These are phyloP conservation scores for Citrus trifoliata DNA, from an alignment of 345 rosid species.

Conservation along the genomic window DNA sequence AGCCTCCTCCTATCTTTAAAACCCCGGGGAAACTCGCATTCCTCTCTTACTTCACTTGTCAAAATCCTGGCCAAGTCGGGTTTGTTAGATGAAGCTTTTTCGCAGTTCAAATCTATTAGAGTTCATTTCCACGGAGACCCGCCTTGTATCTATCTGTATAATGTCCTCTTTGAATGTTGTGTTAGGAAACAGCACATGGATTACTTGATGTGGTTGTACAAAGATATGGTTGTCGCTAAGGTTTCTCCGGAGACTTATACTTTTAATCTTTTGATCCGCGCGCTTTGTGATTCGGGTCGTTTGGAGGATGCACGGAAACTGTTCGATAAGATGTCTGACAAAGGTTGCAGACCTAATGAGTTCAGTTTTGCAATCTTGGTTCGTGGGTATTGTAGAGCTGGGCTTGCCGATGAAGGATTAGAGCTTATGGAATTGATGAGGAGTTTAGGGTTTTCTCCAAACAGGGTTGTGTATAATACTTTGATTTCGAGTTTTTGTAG, in stretches of 20 bases:
- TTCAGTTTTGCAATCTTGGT: constrained; percentile 79
- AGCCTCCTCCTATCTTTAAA: constrained; percentile 40
- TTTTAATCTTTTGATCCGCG: constrained; percentile 65
- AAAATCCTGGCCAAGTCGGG: constrained; percentile 49
- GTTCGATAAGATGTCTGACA: constrained; percentile 87
- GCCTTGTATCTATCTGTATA: constrained; percentile 55
- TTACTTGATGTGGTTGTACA: constrained; percentile 63
- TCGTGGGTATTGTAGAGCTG: constrained; percentile 80
- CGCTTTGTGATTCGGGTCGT: constrained; percentile 62
- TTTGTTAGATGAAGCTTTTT: constrained; percentile 44
- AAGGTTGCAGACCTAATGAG: constrained; percentile 76
- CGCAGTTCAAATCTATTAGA: constrained; percentile 57
- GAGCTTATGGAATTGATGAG: constrained; percentile 60
- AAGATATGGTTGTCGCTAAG: constrained; percentile 63
- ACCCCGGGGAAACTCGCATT: constrained; percentile 14
- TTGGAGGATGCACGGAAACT: constrained; percentile 63
- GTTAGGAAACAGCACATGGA: constrained; percentile 43
- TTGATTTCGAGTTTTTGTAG: constrained; percentile 74
- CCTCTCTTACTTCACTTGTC: constrained; percentile 44
- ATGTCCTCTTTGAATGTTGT: constrained; percentile 54
- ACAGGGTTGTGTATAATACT: constrained; percentile 76
- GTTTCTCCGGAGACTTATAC: constrained; percentile 76
- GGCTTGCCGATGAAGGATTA: constrained; percentile 48
- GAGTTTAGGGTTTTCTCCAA: constrained; percentile 46
- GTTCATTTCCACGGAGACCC: constrained; percentile 40